Conservation (phyloP, 1,139 yeast species). For the Kodamaea derodonti region DNA sequence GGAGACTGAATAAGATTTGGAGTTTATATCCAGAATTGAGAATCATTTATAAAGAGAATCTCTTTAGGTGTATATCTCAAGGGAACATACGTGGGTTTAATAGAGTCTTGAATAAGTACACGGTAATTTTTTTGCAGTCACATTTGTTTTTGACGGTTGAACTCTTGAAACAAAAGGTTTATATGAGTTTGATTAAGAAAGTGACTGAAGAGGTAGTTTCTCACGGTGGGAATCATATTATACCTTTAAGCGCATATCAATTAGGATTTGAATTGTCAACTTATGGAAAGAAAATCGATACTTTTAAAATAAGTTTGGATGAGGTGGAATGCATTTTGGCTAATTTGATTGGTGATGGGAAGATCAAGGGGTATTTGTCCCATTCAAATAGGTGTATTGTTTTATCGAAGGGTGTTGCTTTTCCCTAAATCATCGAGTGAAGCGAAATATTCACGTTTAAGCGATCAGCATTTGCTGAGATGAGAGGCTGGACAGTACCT, state of each 20-base stretch:
- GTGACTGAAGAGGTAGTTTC: constrained; percentile 33
- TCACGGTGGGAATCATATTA: constrained; percentile 25
- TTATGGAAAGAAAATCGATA: constrained; percentile 8
- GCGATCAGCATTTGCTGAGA: too few species aligned
- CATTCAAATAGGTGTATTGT: constrained; percentile 74
- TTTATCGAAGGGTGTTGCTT: constrained; percentile 70
- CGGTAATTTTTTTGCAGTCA: constrained; percentile 50
- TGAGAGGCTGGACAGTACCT: too few species aligned
- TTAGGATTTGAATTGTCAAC: constrained; percentile 43
- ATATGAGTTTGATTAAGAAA: constrained; percentile 50
- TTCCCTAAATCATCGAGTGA: too few species aligned
- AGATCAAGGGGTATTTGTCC: constrained; percentile 78
- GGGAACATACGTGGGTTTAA: constrained; percentile 60
- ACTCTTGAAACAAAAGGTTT: constrained; percentile 48
- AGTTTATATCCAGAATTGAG: constrained; percentile 39
- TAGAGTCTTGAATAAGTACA: constrained; percentile 37
- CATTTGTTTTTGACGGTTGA: constrained; percentile 64
- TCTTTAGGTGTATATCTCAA: constrained; percentile 44
- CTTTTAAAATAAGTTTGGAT: constrained; percentile 23
- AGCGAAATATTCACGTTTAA: too few species aligned
- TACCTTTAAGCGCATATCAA: constrained; percentile 47
- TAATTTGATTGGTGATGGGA: constrained; percentile 56
- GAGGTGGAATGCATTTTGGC: constrained; percentile 74
- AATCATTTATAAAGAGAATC: constrained; percentile 40
- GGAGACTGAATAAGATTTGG: constrained; percentile 30